A percentile compares a stretch with the other conserved stretches of the same genome.
These are phyloP conservation scores for Golubevia pallescens DNA, from an alignment of 1,284 basidiomycete species.

Conservation along the genomic window DNA sequence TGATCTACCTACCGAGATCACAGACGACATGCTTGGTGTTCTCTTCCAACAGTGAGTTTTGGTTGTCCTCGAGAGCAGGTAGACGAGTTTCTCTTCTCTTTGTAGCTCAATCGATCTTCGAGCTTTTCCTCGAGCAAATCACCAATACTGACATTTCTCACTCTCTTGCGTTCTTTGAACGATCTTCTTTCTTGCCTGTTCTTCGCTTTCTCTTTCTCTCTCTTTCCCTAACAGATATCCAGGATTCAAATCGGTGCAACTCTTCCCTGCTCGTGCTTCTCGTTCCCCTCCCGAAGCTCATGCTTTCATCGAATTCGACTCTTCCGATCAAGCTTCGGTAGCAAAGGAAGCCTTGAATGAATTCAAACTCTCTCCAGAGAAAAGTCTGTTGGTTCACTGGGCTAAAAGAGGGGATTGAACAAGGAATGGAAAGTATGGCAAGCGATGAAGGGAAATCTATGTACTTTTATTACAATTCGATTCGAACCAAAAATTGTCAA, in stretches of 20 bases:
- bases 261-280: constrained; percentile 67
- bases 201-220: constrained; percentile 32
- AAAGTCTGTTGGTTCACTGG: too few relatives aligned
- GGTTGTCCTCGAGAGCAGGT: neutral
- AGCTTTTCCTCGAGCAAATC: neutral
- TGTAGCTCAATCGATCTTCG: neutral
- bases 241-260: constrained; percentile 75
- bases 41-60: constrained; percentile 81
- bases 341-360: constrained; percentile 80
- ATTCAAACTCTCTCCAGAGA: too few relatives aligned
- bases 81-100: neutral
- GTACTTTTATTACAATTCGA: too few relatives aligned
- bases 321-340: constrained; percentile 73
- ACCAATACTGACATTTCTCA: too few relatives aligned
- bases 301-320: constrained; percentile 78
- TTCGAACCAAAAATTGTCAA: too few relatives aligned
- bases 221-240: constrained; percentile 69
- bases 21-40: constrained; percentile 78
- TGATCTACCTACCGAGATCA: constrained; percentile 80
- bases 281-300: constrained; percentile 68
- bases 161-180: neutral
- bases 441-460: too few relatives aligned
- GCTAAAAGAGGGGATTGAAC: too few relatives aligned
- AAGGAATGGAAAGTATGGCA: too few relatives aligned
- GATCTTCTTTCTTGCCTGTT: neutral